Evolutionary conservation across 129 eudicot genomes (phyloP).

Genomic region (Flaveria brownii): DNA sequence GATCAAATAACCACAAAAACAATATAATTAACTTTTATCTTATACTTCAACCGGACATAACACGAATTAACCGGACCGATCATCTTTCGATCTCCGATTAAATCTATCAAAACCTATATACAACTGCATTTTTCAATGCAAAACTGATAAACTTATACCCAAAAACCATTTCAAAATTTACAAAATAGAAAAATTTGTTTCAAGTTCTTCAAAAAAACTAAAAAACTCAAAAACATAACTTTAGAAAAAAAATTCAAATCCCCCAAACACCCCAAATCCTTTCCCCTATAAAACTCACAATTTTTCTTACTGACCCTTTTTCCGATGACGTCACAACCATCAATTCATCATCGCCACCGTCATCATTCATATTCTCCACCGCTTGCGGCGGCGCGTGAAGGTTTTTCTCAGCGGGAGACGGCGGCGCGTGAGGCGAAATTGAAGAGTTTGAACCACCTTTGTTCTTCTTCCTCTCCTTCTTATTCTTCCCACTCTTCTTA

Average conservation of each 20-base stretch:
- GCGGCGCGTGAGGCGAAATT: slow-evolving; percentile 19
- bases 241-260: not conserved
- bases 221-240: not conserved
- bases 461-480: slow-evolving; percentile 44
- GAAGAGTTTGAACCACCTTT: not conserved
- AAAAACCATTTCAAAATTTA: slow-evolving; percentile 19
- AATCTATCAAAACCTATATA: too few species aligned
- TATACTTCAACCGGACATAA: too few species aligned
- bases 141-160: too few species aligned
- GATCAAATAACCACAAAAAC: too few species aligned
- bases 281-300: slow-evolving; percentile 52
- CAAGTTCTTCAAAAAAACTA: slow-evolving; percentile 22
- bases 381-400: slow-evolving; percentile 30
- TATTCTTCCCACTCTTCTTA: slow-evolving; percentile 45
- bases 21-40: too few species aligned
- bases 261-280: slow-evolving; percentile 69
- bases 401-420: not conserved
- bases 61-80: too few species aligned
- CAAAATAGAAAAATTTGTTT: slow-evolving; percentile 32
- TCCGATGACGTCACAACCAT: slow-evolving; percentile 21
- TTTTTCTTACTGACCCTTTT: slow-evolving; percentile 43
- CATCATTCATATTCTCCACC: slow-evolving; percentile 6
- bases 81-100: too few species aligned
- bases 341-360: slow-evolving; percentile 15
- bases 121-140: too few species aligned